Evolutionary conservation across 2,329 filamentous ascomycete genomes (phyloP).

Genomic region (Phaeoacremonium minimum): DNA sequence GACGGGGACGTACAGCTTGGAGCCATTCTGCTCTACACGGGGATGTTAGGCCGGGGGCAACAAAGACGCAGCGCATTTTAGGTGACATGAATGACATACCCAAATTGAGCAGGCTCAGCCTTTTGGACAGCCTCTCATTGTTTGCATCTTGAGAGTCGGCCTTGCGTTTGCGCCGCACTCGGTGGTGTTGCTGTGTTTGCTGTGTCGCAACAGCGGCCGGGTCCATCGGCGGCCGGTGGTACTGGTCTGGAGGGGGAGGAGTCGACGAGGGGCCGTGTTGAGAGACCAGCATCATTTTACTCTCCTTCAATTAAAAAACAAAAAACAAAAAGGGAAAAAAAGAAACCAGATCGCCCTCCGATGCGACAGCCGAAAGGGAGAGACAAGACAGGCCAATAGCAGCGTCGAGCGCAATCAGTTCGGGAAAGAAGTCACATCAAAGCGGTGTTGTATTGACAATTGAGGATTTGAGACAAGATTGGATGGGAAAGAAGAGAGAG

Average conservation of each 20-base stretch:
- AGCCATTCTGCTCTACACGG: slow-evolving; percentile 52
- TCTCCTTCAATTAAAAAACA: slow-evolving; percentile 1
- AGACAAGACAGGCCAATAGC: too few species aligned
- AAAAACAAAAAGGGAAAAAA: too few species aligned
- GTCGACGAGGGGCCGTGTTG: not conserved
- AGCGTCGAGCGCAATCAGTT: too few species aligned
- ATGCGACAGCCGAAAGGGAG: too few species aligned
- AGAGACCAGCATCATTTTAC: not conserved
- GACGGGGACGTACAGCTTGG: slow-evolving; percentile 63
- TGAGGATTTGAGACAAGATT: not conserved
- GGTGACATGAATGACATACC: slow-evolving; percentile 46
- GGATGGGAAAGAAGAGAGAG: not conserved
- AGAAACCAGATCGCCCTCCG: too few species aligned
- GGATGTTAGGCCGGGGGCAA: too few species aligned
- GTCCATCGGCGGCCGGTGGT: not conserved
- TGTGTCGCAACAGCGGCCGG: slow-evolving; percentile 1
- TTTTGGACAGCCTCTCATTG: slow-evolving; percentile 77
- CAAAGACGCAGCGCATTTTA: slow-evolving; percentile 4
- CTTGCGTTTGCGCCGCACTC: slow-evolving; percentile 50
- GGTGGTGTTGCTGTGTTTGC: slow-evolving; percentile 7
- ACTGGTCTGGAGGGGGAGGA: not conserved
- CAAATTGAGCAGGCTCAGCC: slow-evolving; percentile 75
- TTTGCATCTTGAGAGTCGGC: slow-evolving; percentile 47
- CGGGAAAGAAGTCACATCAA: too few species aligned
- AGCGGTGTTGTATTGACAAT: not conserved